These are phyloP conservation scores for Fraxinus americana DNA, from an alignment of 257 asterid species.

Conservation along the genomic window DNA sequence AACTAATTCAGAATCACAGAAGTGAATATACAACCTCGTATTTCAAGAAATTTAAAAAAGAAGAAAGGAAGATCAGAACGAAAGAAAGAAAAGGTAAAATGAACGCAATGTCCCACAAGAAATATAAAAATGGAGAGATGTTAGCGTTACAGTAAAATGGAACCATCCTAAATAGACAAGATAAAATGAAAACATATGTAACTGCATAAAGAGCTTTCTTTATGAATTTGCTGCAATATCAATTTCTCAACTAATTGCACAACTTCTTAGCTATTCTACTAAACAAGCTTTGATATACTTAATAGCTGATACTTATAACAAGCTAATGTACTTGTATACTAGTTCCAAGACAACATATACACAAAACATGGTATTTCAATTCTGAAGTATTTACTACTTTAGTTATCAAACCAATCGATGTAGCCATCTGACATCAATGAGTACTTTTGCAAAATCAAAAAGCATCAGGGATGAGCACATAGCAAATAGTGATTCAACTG, in stretches of 20 bases:
- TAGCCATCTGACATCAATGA: not conserved
- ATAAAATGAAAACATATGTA: not conserved
- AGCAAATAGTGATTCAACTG: not conserved
- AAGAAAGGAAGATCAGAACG: not conserved
- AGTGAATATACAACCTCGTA: constrained; percentile 2
- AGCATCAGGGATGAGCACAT: not conserved
- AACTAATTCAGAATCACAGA: constrained; percentile 14
- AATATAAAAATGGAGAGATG: not conserved
- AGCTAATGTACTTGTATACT: not conserved
- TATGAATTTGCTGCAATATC: not conserved
- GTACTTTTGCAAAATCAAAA: not conserved
- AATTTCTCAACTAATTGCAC: not conserved
- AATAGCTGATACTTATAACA: not conserved
- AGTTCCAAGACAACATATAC: not conserved
- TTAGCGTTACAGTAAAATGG: not conserved
- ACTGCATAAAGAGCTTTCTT: not conserved
- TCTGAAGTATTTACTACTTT: not conserved
- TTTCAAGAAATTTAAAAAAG: constrained; percentile 10
- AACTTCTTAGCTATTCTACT: not conserved
- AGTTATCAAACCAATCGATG: not conserved
- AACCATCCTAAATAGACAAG: not conserved
- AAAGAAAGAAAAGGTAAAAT: constrained; percentile 3
- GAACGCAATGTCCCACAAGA: constrained; percentile 5
- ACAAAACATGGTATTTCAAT: not conserved
- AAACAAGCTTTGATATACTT: not conserved